Conservation (phyloP, 2,329 filamentous ascomycete genomes). For the Calonectria honghensis region DNA sequence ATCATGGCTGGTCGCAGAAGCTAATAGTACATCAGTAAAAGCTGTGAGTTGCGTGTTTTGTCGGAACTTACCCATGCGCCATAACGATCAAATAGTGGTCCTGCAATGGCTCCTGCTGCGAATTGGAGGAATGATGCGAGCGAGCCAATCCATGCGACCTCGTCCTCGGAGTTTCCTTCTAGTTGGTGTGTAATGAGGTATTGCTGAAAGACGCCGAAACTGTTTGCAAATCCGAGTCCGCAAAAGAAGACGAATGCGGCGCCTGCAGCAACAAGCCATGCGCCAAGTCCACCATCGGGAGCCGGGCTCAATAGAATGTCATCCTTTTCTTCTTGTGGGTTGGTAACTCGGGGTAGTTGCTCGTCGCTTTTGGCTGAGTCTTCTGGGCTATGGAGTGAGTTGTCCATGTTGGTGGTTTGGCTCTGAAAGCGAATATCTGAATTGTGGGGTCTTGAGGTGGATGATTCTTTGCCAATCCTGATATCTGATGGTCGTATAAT, state of each 20-base stretch:
- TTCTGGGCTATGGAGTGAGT: not conserved
- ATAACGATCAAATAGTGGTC: slow-evolving; percentile 49
- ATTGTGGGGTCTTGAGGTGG: too few species aligned
- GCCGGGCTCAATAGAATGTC: not conserved
- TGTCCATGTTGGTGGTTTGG: not conserved
- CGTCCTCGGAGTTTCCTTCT: slow-evolving; percentile 52
- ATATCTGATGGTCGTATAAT: not conserved
- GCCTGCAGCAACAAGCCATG: slow-evolving; percentile 65
- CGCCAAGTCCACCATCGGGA: slow-evolving; percentile 60
- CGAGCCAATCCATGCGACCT: slow-evolving; percentile 67
- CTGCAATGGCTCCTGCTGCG: slow-evolving; percentile 50
- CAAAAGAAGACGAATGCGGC: slow-evolving; percentile 61
- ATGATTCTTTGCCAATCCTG: not conserved
- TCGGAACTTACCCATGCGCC: slow-evolving; percentile 41
- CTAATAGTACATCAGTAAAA: slow-evolving; percentile 34
- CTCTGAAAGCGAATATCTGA: not conserved
- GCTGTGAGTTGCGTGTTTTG: fast-evolving
- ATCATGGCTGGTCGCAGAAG: slow-evolving; percentile 44
- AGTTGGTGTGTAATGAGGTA: slow-evolving; percentile 65
- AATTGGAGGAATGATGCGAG: slow-evolving; percentile 61
- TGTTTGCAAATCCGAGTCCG: slow-evolving; percentile 65
- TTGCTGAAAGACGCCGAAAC: slow-evolving; percentile 66
- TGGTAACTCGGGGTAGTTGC: fast-evolving
- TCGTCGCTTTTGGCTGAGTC: not conserved
- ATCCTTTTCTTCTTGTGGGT: not conserved